phyloP scores from a whole-genome alignment of 78 protist species.

The Guillardia theta region DNA sequence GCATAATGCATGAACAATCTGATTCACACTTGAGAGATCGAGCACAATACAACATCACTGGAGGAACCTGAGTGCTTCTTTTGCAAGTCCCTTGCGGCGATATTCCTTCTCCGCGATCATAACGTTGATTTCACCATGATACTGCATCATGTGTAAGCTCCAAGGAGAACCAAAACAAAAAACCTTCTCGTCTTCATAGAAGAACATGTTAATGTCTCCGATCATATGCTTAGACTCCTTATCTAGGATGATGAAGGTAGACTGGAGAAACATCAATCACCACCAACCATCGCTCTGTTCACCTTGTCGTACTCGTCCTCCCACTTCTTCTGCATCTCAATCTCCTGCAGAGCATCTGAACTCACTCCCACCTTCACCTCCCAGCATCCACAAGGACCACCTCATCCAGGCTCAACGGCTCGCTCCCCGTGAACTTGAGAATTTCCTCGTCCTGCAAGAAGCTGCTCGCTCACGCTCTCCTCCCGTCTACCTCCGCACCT shows the following conservation, averaged over 20 bases:
- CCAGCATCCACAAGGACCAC: no score
- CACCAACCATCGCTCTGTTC: no score
- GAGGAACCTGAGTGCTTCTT: no score
- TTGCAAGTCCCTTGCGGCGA: no score
- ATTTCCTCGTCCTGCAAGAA: conserved; percentile 49
- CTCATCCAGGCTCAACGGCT: conserved; percentile 72
- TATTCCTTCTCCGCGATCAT: conserved; percentile 85
- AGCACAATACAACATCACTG: no score
- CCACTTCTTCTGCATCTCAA: conserved; percentile 86
- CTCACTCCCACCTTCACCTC: not conserved
- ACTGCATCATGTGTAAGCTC: no score
- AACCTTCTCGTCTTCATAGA: conserved; percentile 56
- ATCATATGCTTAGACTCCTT: conserved; percentile 40
- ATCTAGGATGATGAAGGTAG: conserved; percentile 54
- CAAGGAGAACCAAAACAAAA: no score
- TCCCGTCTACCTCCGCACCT: conserved; percentile 58
- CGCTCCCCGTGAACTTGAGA: conserved; percentile 55
- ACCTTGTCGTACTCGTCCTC: conserved; percentile 63
- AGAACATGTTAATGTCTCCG: conserved; percentile 87
- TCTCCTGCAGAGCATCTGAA: conserved; percentile 61
- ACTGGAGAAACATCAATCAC: no score
- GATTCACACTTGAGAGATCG: no score
- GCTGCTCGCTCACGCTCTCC: no score
- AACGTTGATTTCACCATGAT: conserved; percentile 66
- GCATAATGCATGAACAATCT: no score